Evolutionary conservation across 192 early-diverging fungal genomes (phyloP).

Genomic region (Thamnidium elegans): DNA sequence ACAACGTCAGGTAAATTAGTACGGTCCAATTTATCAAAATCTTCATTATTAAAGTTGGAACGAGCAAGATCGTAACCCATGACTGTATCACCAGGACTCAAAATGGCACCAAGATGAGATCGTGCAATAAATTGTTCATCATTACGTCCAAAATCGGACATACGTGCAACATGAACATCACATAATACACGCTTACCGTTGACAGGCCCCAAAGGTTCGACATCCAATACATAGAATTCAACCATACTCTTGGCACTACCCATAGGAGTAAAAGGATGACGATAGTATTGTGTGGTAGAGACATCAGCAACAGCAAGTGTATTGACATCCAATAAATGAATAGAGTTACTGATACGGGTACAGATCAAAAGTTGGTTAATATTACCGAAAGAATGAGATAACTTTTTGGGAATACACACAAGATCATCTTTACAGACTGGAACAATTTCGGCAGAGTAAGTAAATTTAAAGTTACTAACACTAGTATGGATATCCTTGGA

Average conservation of each 20-base stretch:
- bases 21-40: constrained; percentile 69
- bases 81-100: constrained; percentile 89
- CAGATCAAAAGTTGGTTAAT: constrained; percentile 81
- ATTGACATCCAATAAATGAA: constrained; percentile 86
- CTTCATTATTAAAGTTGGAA: constrained; percentile 89
- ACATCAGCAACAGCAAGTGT: constrained; percentile 77
- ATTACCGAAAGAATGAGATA: constrained; percentile 82
- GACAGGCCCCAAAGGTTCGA: constrained; percentile 75
- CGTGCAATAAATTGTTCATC: constrained; percentile 85
- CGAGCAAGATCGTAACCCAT: constrained; percentile 87
- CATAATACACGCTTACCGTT: constrained; percentile 79
- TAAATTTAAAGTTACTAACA: constrained; percentile 94
- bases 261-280: constrained; percentile 73
- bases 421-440: constrained; percentile 98
- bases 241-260: constrained; percentile 75
- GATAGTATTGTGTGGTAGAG: constrained; percentile 77
- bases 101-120: constrained; percentile 87
- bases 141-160: constrained; percentile 76
- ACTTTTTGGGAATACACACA: constrained; percentile 79
- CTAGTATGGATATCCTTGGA: constrained; percentile 92
- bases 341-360: constrained; percentile 81
- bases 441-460: constrained; percentile 92
- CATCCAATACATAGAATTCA: constrained; percentile 96
- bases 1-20: constrained; percentile 83
- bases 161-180: constrained; percentile 81